Base-by-base conservation (phyloP, 768 basidiomycete genomes). In the Xerocomus potaroensis region DNA sequence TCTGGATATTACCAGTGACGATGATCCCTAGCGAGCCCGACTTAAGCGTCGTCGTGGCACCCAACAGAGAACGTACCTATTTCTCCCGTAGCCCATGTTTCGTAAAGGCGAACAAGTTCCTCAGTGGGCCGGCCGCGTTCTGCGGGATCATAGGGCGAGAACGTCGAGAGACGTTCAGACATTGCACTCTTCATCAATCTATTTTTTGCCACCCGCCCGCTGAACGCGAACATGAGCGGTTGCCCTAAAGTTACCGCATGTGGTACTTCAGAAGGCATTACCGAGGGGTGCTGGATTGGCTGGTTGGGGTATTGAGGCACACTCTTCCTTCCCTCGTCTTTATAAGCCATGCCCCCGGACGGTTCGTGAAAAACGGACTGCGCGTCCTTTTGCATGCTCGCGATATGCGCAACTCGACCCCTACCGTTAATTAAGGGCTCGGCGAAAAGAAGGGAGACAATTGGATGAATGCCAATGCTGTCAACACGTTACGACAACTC, bases 121-220 rank as follows among this genome's bases (percentile, higher is more conserved):
- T 68, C 67, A 1, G 67, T 66, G 18, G 65, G 65, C 19, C 50
- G 55, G 15, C 65, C 65, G 7, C 65, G 65, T 1, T 63, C 54
- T 40, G 24, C 46, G 3, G 65, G 63, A 36, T 69, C 61, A 23
- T 48, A 50, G 14, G 60, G 34, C 1, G 66, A 68, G 37, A 68
- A 66, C 1, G 67, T 67, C 4, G 65, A 65, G 33, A 66, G 58
- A 11, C 67, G 63, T 37, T 66, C 65, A 5, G 65, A 69, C 65
- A 66, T 69, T 1, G 65, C 65, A 43, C 65, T 65, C 49, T 66
- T 66, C 60, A 66, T 53, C 41, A 66, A 23, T 42, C 47, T 67
- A 45, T 68, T 68, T 51, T 52, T 67, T 1, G 63, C 54, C 1
- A 27, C 54, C 48, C 58, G 64, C 11, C 58, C 55, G 38, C 64